Base-by-base conservation (phyloP, 2,329 filamentous ascomycete genomes). In the Colletotrichum sp. region DNA sequence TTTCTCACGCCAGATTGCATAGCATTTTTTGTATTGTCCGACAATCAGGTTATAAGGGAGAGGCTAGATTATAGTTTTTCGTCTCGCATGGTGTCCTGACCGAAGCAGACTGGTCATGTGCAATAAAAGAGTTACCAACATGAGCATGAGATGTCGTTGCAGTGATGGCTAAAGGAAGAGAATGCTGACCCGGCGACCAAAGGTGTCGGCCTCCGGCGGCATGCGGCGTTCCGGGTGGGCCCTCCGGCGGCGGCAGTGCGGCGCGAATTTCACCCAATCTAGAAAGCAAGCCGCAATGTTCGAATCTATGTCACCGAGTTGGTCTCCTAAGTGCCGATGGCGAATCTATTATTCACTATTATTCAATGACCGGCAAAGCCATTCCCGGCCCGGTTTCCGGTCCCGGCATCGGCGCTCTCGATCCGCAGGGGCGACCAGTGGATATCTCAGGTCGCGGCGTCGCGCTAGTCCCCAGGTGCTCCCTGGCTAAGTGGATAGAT, bases 311-410 rank as follows among this genome's bases (percentile, higher is more conserved):
- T 59, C 21, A 13, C 21, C 9, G 7, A n/a, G 55, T 21, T 65
- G n/a, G 21, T 4, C 16, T 32, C 56, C 13, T 21, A 64, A 21
- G 3, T 52, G 43, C 30, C n/a, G 55, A n/a, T 26, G 30, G 30
- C n/a, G 18, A 56, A 16, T 21, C 9, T 24, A 6, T n/a, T 32
- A 55, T 55, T 32, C n/a, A 12, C 24, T 26, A 18, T 32, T 26
- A 28, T n/a, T 14, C 16, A 36, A 34, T 13, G 36, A 75, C 73
- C 73, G 73, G 73, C 73, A 75, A 62, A 26, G 16, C 12, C 7
- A 48, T 64, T 64, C 62, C 73, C 69, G 73, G 71, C 69, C 72
- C 62, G 69, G 70, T 32, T 68, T 64, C 73, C 69, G 73, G 73
- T 64, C 63, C 73, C 73, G 73, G 43, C 63, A 68, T 73, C 73